Base-by-base conservation (phyloP, 208 protist genomes). In the Leishmania lainsoni region DNA sequence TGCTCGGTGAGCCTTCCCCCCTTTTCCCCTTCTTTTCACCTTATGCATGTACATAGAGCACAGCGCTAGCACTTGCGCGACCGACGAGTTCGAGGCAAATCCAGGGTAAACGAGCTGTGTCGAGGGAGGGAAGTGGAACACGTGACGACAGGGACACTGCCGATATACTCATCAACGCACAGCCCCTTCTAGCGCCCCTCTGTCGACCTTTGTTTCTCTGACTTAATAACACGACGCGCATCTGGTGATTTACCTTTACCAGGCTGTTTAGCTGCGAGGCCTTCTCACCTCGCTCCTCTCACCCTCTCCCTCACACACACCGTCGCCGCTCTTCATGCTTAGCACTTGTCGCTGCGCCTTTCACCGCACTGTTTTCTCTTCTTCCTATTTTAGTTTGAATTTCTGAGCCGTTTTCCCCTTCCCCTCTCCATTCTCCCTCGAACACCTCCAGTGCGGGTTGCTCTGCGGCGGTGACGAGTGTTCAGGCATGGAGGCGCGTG, bases 1-100 rank as follows among this genome's bases (percentile, higher is more conserved):
- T 48, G 51, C n/a, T 52, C 26, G 22, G 68, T 52, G 68, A 52
- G 39, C 3, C 68, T 54, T 49, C 45, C 32, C 29, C 9, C 1
- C 42, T 42, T 52, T 45, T 74, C 51, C 73, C 51, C 16, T 74
- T 68, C 35, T 79, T 54, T 42, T 79, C 22, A 68, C 39, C 59
- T 59, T 79, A 2, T 75, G 2, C 45, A 56, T 81, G 65, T 75
- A 66, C 49, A 51, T 70, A 71, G 4, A 1, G 69, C 29, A 59
- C 9, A 26, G 66, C 26, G 17, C 10, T 39, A 51, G 9, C 68
- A 71, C 42, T 4, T 3, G 17, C 45, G 39, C 45, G 29, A 9
- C 26, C 39, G 68, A 73, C 45, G 20, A 73, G 3, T n/a, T 17
- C 6, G 68, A 49, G 68, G 26, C 26, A 52, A 32, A 49, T 35